phyloP scores from a whole-genome alignment of 129 eudicot genomes.

The Oenanthe sinensis region DNA sequence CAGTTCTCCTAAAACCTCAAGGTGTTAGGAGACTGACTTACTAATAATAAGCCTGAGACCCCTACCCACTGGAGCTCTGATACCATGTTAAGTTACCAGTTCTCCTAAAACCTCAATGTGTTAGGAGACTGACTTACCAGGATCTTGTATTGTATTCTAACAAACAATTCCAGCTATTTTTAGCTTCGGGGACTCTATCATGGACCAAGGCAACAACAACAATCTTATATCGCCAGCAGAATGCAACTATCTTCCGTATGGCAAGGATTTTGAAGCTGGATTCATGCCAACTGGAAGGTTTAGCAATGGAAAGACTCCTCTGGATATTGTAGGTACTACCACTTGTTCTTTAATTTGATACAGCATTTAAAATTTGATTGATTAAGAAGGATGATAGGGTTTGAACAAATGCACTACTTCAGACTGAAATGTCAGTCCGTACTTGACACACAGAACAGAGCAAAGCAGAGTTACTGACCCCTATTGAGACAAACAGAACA shows the following conservation, averaged over 20 bases:
- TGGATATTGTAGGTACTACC: neutral
- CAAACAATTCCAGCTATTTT: constrained; percentile 13
- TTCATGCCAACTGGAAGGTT: constrained; percentile 22
- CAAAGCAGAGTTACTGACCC: neutral
- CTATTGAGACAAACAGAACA: neutral
- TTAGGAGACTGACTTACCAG: no score
- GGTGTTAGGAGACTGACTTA: no score
- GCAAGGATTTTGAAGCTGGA: constrained; percentile 16
- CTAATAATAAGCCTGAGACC: no score
- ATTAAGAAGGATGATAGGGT: neutral
- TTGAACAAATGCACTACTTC: neutral
- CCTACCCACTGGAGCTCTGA: no score
- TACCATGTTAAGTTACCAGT: no score
- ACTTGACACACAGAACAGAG: neutral
- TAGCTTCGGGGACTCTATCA: constrained; percentile 20
- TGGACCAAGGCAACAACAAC: constrained; percentile 23
- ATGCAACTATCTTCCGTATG: constrained; percentile 21
- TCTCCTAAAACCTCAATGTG: no score
- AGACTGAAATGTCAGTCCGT: neutral
- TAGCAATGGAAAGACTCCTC: constrained; percentile 19
- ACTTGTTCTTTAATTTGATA: neutral
- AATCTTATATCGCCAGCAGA: neutral
- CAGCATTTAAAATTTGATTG: neutral
- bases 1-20: no score
- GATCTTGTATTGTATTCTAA: no score